Evolutionary conservation across 2,329 filamentous ascomycete species (phyloP).

Genomic region (Sarocladium kiliense): DNA sequence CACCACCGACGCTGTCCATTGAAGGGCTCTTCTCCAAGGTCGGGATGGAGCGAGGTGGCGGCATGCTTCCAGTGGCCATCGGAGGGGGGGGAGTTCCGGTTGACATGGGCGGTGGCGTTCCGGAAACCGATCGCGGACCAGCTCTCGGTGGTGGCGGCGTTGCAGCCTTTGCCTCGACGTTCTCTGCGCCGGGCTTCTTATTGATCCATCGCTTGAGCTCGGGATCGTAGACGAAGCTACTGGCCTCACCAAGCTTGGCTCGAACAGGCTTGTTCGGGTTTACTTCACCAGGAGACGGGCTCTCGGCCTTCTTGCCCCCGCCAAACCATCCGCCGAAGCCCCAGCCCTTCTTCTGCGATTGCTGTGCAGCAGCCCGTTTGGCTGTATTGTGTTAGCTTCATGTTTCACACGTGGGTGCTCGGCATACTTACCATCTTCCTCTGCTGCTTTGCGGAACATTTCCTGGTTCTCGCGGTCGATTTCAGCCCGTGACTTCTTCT

Average conservation of each 20-base stretch:
- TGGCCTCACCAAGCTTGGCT: constrained; percentile 92
- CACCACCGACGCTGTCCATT: constrained; percentile 28
- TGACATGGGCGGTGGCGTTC: constrained; percentile 40
- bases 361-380: constrained; percentile 51
- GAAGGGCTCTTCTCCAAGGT: constrained; percentile 29
- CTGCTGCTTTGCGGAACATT: constrained; percentile 78
- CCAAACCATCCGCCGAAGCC: constrained; percentile 82
- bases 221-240: constrained; percentile 87
- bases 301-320: constrained; percentile 56
- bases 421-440: constrained; percentile 57
- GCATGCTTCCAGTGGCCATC: constrained; percentile 21
- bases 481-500: constrained; percentile 59
- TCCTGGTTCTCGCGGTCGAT: constrained; percentile 79
- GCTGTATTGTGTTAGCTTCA: constrained; percentile 34
- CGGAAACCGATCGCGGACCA: constrained; percentile 46
- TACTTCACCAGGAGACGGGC: constrained; percentile 26
- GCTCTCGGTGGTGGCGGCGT: constrained; percentile 76
- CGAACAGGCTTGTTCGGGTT: constrained; percentile 65
- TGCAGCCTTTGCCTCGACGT: constrained; percentile 51
- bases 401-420: neutral
- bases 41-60: constrained; percentile 25
- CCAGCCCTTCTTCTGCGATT: constrained; percentile 61
- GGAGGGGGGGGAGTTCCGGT: constrained; percentile 27
- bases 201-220: constrained; percentile 99
- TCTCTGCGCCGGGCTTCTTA: constrained; percentile 75